Evolutionary conservation across 2,329 filamentous ascomycete species (phyloP), one percentile per base, ranked within the genome.

Genomic region (Aureobasidium subglaciale): DNA sequence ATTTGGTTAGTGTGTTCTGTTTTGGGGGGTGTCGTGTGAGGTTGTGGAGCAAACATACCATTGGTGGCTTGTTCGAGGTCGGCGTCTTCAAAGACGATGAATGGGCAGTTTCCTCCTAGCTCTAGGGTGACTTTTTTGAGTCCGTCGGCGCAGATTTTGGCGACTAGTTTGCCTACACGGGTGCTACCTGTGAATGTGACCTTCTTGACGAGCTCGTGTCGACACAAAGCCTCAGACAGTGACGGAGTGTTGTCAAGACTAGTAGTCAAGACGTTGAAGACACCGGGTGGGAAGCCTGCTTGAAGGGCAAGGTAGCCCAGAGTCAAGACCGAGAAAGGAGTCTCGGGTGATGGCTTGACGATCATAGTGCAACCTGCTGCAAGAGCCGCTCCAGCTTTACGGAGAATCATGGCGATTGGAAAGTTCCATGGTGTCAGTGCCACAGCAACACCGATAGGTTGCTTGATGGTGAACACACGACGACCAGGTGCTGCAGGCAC

Each of bases 361-460:
- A 91, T 76, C 82, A 91, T 88, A 1, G 85, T 84, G 65, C 85
- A 88, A 1, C 86, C 86, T 3, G 85, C 85, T 1, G 86, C 86
- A 35, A 88, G 70, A 1, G 85, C 85, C 6, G 85, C 83, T 45
- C 80, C 77, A 2, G 79, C 84, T 65, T 88, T 89, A 29, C 86
- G 75, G 52, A 87, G 67, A 6, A 87, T 77, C 81, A 88, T 77
- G 15, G 83, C 83, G 49, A 86, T 75, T 0, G 84, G 84, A 45
- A 87, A 87, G 63, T 88, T 87, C 85, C 85, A 88, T 4, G 86
- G 85, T 1, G 88, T 84, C 15, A 89, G 71, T 0, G 85, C 85
- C 0, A 79, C 85, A 0, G 80, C 77, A 10, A 87, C 84, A 55
- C 86, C 86, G 57, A 88, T 78, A 0, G 85, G 85, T 68, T 88